Conservation (phyloP, 305 asterid species). For the Fraxinus sp. region DNA sequence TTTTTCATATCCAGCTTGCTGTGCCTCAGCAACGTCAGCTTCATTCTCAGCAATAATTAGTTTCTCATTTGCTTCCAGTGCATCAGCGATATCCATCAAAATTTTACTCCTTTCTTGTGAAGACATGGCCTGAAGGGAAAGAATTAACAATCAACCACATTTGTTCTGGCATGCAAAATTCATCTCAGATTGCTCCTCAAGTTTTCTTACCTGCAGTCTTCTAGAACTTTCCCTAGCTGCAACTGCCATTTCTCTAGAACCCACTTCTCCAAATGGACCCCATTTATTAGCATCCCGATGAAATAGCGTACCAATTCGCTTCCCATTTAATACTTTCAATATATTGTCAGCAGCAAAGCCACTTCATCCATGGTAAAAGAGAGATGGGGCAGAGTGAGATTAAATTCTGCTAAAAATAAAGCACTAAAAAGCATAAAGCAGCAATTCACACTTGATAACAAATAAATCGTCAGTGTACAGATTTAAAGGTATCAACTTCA, state of each 20-base stretch:
- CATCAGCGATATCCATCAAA: slow-evolving; percentile 81
- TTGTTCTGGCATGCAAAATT: slow-evolving; percentile 7
- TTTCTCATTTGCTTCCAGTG: slow-evolving; percentile 79
- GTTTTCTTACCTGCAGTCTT: slow-evolving; percentile 63
- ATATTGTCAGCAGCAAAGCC: slow-evolving; percentile 72
- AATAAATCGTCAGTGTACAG: not conserved
- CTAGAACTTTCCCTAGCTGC: slow-evolving; percentile 86
- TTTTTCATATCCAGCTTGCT: slow-evolving; percentile 78
- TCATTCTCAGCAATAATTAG: slow-evolving; percentile 70
- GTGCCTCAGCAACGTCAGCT: slow-evolving; percentile 80
- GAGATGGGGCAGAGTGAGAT: slow-evolving; percentile 10
- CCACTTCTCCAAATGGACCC: slow-evolving; percentile 51
- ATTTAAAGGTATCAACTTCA: not conserved
- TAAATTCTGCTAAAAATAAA: slow-evolving; percentile 20
- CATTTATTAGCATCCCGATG: slow-evolving; percentile 70
- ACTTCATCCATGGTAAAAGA: slow-evolving; percentile 38
- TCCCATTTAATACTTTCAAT: slow-evolving; percentile 60
- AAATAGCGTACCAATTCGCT: slow-evolving; percentile 69
- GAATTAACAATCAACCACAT: slow-evolving; percentile 7
- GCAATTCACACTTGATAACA: not conserved
- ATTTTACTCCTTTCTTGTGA: slow-evolving; percentile 83
- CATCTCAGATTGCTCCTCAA: not conserved
- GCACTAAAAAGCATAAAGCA: not conserved
- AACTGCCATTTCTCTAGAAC: slow-evolving; percentile 65
- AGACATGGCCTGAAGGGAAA: slow-evolving; percentile 59